These are phyloP conservation scores for Alternaria longipes DNA, from an alignment of 2,329 filamentous ascomycete species.

Conservation along the genomic window DNA sequence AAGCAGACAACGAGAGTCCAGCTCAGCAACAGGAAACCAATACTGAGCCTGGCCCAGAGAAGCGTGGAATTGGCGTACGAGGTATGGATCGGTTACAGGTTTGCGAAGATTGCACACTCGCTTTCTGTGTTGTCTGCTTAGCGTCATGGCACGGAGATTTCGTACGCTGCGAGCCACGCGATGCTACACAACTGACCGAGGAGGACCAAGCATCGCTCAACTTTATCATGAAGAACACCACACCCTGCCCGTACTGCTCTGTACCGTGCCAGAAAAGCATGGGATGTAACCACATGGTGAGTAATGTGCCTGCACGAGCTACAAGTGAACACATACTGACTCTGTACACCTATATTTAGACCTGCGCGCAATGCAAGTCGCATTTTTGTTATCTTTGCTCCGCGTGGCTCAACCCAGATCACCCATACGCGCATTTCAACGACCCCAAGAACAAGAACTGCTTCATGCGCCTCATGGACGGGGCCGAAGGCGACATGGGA, in stretches of 20 bases:
- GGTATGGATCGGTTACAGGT: slow-evolving; percentile 77
- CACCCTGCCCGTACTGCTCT: slow-evolving; percentile 86
- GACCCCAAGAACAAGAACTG: slow-evolving; percentile 70
- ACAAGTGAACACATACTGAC: slow-evolving; percentile 72
- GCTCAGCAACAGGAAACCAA: slow-evolving; percentile 9
- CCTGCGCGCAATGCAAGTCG: slow-evolving; percentile 84
- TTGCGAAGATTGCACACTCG: slow-evolving; percentile 77
- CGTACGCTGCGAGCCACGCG: slow-evolving; percentile 72
- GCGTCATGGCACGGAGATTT: slow-evolving; percentile 95
- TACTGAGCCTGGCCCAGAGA: slow-evolving; percentile 27
- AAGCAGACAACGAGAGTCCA: slow-evolving; percentile 40
- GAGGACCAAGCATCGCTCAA: slow-evolving; percentile 89
- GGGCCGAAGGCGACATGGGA: slow-evolving; percentile 77
- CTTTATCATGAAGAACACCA: slow-evolving; percentile 82
- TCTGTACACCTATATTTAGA: slow-evolving; percentile 60
- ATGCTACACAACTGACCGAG: slow-evolving; percentile 75
- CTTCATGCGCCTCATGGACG: slow-evolving; percentile 88
- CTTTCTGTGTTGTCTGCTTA: slow-evolving; percentile 81
- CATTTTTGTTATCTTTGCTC: slow-evolving; percentile 97
- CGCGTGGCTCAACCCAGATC: slow-evolving; percentile 80
- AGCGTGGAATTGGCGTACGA: slow-evolving; percentile 52
- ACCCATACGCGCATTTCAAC: slow-evolving; percentile 93
- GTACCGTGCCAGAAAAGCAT: slow-evolving; percentile 79
- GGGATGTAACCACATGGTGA: slow-evolving; percentile 38
- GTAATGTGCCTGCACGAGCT: slow-evolving; percentile 71